Evolutionary conservation across 139 green algal genomes (phyloP).

Genomic region (Nannochloris sp.): DNA sequence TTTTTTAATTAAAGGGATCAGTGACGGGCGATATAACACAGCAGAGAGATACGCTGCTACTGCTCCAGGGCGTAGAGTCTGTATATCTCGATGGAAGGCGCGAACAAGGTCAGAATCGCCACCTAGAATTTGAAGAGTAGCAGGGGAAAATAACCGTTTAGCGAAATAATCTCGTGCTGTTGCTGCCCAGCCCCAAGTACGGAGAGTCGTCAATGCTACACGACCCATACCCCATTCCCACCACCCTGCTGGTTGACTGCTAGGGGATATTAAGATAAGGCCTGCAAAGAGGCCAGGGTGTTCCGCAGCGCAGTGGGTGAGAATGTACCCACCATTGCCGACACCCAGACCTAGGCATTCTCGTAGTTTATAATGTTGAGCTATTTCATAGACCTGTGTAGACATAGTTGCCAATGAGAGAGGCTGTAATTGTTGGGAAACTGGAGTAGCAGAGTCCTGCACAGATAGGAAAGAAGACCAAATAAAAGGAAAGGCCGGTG

Average conservation of each 20-base stretch:
- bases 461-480: neutral
- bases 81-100: slow-evolving; percentile 10
- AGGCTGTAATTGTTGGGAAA: slow-evolving; percentile 4
- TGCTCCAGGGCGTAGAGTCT: slow-evolving; percentile 6
- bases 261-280: slow-evolving; percentile 32
- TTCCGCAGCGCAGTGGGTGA: slow-evolving; percentile 17
- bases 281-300: slow-evolving; percentile 10
- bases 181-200: slow-evolving; percentile 2
- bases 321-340: slow-evolving; percentile 27
- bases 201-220: slow-evolving; percentile 4
- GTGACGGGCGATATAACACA: slow-evolving; percentile 1
- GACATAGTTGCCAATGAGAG: slow-evolving; percentile 21
- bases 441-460: neutral
- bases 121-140: slow-evolving; percentile 5
- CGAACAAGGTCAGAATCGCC: slow-evolving; percentile 17
- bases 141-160: slow-evolving; percentile 4
- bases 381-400: slow-evolving; percentile 22
- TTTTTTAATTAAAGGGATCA: neutral
- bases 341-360: slow-evolving; percentile 25
- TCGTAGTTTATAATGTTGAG: slow-evolving; percentile 18
- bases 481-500: neutral
- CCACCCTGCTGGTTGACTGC: slow-evolving; percentile 18
- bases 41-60: slow-evolving; percentile 21
- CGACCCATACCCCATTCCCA: slow-evolving; percentile 35
- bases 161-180: slow-evolving; percentile 1